phyloP scores from a whole-genome alignment of 1,284 basidiomycete genomes.

The Coniferiporia sulphurascens region DNA sequence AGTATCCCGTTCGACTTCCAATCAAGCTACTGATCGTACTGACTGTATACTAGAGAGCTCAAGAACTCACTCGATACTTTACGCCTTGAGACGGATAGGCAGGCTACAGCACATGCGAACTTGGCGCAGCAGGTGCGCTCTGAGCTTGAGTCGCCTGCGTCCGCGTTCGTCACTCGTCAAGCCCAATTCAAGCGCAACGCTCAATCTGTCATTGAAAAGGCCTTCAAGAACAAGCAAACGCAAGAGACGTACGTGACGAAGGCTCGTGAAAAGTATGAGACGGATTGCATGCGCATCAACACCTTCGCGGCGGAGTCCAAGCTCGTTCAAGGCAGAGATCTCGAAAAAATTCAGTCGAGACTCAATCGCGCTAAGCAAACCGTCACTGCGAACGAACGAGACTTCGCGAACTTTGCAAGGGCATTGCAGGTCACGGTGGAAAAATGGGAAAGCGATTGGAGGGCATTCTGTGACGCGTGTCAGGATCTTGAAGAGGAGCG shows the following conservation, averaged over 20 bases:
- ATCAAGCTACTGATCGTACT: slow-evolving; percentile 15
- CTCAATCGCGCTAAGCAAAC: slow-evolving; percentile 88
- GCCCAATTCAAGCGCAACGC: slow-evolving; percentile 71
- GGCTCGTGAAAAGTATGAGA: slow-evolving; percentile 92
- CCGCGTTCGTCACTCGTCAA: slow-evolving; percentile 63
- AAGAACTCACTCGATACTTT: slow-evolving; percentile 75
- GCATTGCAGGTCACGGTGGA: slow-evolving; percentile 76
- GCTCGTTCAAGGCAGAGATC: slow-evolving; percentile 89
- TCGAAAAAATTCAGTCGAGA: slow-evolving; percentile 87
- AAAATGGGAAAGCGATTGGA: slow-evolving; percentile 96
- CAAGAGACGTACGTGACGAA: slow-evolving; percentile 83
- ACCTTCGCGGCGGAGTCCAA: slow-evolving; percentile 92
- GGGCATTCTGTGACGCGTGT: slow-evolving; percentile 85
- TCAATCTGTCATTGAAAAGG: slow-evolving; percentile 78
- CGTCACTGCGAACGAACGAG: slow-evolving; percentile 84
- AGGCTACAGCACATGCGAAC: slow-evolving; percentile 64
- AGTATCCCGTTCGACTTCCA: slow-evolving; percentile 29
- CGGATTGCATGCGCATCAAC: slow-evolving; percentile 92
- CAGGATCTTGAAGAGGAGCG: slow-evolving; percentile 97
- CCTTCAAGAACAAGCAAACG: slow-evolving; percentile 80
- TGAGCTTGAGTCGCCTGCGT: slow-evolving; percentile 70
- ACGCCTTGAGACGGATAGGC: slow-evolving; percentile 79
- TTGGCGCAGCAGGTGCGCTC: slow-evolving; percentile 73
- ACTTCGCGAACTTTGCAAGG: slow-evolving; percentile 85
- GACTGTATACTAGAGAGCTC: slow-evolving; percentile 55